Percentiles rank a stretch among this genome's conserved stretches.
These are phyloP conservation scores for Solanum habrochaites DNA, from an alignment of 257 asterid species.

Conservation along the genomic window DNA sequence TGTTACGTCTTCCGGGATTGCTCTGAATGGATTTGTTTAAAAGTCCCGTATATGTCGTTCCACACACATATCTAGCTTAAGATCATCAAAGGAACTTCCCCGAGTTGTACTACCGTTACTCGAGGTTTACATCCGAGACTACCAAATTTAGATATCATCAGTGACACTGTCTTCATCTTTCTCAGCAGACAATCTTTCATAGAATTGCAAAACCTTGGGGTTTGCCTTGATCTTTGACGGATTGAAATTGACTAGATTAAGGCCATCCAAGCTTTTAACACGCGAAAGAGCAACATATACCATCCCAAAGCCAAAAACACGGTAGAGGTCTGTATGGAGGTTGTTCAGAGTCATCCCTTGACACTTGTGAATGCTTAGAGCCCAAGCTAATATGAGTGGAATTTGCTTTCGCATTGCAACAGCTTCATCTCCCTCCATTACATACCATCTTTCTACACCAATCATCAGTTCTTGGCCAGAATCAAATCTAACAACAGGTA, in stretches of 20 bases:
- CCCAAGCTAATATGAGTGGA: constrained; percentile 80
- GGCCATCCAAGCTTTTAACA: constrained; percentile 49
- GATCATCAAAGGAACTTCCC: neutral
- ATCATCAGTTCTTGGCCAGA: constrained; percentile 35
- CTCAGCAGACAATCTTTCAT: constrained; percentile 16
- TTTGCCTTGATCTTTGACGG: constrained; percentile 44
- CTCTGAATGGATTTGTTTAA: neutral
- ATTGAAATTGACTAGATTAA: constrained; percentile 42
- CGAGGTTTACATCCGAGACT: neutral
- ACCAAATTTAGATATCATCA: neutral
- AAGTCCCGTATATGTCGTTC: neutral
- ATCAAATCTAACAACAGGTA: constrained; percentile 71
- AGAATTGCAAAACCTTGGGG: constrained; percentile 63
- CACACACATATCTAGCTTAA: neutral
- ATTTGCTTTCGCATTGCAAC: constrained; percentile 56
- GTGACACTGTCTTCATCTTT: neutral
- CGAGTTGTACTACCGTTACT: neutral
- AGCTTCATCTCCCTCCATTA: constrained; percentile 40
- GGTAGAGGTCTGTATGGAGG: constrained; percentile 44
- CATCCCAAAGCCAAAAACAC: constrained; percentile 69
- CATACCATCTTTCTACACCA: constrained; percentile 48
- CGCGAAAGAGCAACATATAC: constrained; percentile 84
- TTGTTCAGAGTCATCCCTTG: constrained; percentile 73
- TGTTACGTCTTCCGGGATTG: neutral
- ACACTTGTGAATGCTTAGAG: constrained; percentile 75